phyloP scores from a whole-genome alignment of 2,329 filamentous ascomycete genomes.

The Thielaviopsis musarum region DNA sequence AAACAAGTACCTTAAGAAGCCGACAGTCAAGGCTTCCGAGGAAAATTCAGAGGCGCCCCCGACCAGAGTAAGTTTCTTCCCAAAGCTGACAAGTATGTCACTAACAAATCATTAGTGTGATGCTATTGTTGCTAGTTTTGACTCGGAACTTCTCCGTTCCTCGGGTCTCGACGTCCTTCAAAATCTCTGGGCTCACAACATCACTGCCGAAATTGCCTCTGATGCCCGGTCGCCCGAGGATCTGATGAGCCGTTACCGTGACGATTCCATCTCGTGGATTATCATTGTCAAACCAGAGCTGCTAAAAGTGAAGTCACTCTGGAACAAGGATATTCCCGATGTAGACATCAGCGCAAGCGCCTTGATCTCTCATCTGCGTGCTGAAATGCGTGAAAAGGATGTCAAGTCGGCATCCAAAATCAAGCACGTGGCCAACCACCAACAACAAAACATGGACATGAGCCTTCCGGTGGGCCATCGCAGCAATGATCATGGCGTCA shows the following conservation, averaged over 20 bases:
- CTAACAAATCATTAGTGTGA: conserved; percentile 44
- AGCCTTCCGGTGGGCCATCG: conserved; percentile 17
- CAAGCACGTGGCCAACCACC: conserved; percentile 17
- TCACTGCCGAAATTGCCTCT: conserved; percentile 74
- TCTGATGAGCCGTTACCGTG: conserved; percentile 56
- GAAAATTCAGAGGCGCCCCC: conserved; percentile 38
- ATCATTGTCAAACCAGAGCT: conserved; percentile 70
- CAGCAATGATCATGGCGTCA: conserved; percentile 50
- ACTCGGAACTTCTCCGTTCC: conserved; percentile 56
- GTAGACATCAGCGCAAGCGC: conserved; percentile 45
- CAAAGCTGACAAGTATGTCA: not conserved
- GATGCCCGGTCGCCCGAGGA: conserved; percentile 69
- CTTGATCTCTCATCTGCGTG: conserved; percentile 62
- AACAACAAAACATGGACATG: conserved; percentile 3
- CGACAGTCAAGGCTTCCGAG: conserved; percentile 40
- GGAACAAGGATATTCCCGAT: conserved; percentile 57
- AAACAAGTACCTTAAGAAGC: conserved; percentile 51
- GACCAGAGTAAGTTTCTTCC: conserved; percentile 34
- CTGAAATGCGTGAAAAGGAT: conserved; percentile 67
- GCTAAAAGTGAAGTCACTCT: conserved; percentile 65
- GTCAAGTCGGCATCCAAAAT: conserved; percentile 36
- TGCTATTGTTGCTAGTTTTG: conserved; percentile 78
- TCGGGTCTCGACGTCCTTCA: conserved; percentile 62
- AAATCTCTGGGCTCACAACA: conserved; percentile 64
- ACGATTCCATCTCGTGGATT: conserved; percentile 70